These are phyloP conservation scores for Neofusicoccum parvum DNA, from an alignment of 2,329 filamentous ascomycete genomes.

Conservation along the genomic window DNA sequence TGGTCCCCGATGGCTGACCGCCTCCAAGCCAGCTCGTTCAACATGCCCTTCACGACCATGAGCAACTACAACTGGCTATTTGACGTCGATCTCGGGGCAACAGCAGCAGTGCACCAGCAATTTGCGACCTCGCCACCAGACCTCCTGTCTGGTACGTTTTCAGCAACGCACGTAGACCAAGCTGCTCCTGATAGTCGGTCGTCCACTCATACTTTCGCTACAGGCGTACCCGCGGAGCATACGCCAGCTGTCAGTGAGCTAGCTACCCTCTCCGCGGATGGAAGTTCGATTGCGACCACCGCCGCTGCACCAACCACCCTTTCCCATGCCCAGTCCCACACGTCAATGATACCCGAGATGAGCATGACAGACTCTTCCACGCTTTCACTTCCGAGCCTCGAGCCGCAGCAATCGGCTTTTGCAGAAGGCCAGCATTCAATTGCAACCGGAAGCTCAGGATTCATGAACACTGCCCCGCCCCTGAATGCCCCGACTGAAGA, in stretches of 20 bases:
- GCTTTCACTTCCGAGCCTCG: conserved; percentile 8
- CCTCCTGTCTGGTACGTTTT: conserved; percentile 30
- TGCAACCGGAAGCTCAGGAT: not conserved
- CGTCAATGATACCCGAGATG: conserved; percentile 6
- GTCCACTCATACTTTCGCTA: conserved; percentile 22
- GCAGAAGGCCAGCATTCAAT: not conserved
- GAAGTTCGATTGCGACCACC: conserved; percentile 4
- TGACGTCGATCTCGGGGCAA: conserved; percentile 44
- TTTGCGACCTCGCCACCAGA: conserved; percentile 24
- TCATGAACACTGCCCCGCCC: not conserved
- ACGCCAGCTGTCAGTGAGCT: conserved; percentile 21
- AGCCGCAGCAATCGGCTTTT: not conserved
- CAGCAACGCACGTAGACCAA: conserved; percentile 23
- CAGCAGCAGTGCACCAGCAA: conserved; percentile 24
- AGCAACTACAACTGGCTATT: conserved; percentile 67
- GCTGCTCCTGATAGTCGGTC: conserved; percentile 19
- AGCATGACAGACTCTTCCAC: conserved; percentile 7
- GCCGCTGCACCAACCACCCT: not conserved
- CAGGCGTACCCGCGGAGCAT: conserved; percentile 20
- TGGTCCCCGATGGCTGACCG: conserved; percentile 11
- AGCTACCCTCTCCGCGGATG: conserved; percentile 2
- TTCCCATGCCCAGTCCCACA: conserved; percentile 7
- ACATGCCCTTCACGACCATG: conserved; percentile 66
- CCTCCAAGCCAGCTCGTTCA: conserved; percentile 59
- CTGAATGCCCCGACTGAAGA: not conserved